Percentiles rank a stretch among this genome's conserved stretches.
Evolutionary conservation across 1,139 yeast genomes (phyloP).

Genomic region (Candida neerlandica): DNA sequence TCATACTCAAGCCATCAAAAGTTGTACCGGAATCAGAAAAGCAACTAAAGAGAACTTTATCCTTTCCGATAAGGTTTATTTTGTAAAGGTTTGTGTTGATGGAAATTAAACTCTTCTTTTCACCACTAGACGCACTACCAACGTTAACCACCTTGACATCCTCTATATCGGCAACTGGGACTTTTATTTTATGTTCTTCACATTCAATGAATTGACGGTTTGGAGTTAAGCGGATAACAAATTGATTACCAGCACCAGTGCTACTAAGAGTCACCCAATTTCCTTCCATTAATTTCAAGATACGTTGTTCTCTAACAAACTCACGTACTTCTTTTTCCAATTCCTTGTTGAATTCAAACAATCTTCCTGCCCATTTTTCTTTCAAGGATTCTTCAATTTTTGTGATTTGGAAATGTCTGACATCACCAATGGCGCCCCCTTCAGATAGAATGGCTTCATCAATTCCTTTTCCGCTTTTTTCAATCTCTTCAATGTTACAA

Average conservation of each 20-base stretch:
- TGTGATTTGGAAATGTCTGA: conserved; percentile 59
- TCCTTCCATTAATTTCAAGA: conserved; percentile 50
- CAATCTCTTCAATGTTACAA: conserved; percentile 35
- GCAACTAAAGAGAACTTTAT: conserved; percentile 52
- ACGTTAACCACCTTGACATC: conserved; percentile 4
- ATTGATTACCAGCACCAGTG: conserved; percentile 2
- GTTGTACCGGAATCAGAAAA: conserved; percentile 73
- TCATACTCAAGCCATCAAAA: conserved; percentile 78
- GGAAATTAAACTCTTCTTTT: conserved; percentile 38
- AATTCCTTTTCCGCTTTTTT: conserved; percentile 26
- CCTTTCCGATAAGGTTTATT: conserved; percentile 50
- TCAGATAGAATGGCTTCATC: conserved; percentile 50
- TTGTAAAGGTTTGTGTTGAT: conserved; percentile 56
- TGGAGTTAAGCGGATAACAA: background rate
- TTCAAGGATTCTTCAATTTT: conserved; percentile 39
- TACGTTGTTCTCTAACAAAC: conserved; percentile 79
- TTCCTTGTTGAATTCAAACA: conserved; percentile 51
- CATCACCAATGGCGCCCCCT: conserved; percentile 41
- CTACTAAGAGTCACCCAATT: background rate
- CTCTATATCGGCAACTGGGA: conserved; percentile 2
- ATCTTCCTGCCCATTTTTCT: conserved; percentile 37
- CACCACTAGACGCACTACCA: conserved; percentile 1
- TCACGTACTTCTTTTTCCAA: conserved; percentile 65
- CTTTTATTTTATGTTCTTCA: conserved; percentile 2
- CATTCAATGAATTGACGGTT: conserved; percentile 3